Conservation (phyloP, 495 filamentous ascomycete genomes). For the Thozetella sp. region DNA sequence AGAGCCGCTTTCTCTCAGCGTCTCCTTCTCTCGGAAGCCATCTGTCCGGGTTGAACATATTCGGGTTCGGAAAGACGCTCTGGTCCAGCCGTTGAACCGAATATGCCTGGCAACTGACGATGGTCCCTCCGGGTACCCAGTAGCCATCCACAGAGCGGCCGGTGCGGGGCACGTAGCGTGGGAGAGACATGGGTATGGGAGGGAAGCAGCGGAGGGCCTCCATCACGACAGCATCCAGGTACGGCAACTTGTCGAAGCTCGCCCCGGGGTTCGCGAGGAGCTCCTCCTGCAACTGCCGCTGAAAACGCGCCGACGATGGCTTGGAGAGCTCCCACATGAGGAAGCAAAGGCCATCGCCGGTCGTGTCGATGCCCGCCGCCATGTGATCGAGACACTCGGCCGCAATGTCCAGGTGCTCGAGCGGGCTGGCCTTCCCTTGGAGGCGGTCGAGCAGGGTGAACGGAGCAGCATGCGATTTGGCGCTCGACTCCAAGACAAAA, state of each 20-base stretch:
- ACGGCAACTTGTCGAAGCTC: constrained; percentile 52
- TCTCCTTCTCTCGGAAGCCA: constrained; percentile 59
- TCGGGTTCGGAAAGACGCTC: constrained; percentile 55
- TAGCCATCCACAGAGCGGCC: constrained; percentile 50
- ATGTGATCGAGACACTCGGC: constrained; percentile 53
- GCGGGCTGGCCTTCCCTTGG: constrained; percentile 23
- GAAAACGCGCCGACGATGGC: constrained; percentile 43
- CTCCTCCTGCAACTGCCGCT: constrained; percentile 49
- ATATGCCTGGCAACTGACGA: constrained; percentile 56
- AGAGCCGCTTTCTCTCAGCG: constrained; percentile 44
- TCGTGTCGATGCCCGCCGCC: constrained; percentile 69
- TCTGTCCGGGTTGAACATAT: constrained; percentile 61
- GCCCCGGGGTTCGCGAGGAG: constrained; percentile 31
- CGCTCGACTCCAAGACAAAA: constrained; percentile 37
- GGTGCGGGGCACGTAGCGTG: constrained; percentile 57
- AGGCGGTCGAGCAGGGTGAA: constrained; percentile 49
- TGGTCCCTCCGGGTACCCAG: constrained; percentile 46
- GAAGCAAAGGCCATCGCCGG: constrained; percentile 65
- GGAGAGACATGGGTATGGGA: constrained; percentile 68
- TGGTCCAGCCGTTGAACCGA: constrained; percentile 54
- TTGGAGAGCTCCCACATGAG: constrained; percentile 69
- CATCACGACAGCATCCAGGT: constrained; percentile 63
- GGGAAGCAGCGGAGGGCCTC: constrained; percentile 62
- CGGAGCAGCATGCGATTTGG: constrained; percentile 28
- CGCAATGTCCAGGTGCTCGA: constrained; percentile 41